phyloP scores from a whole-genome alignment of 805 yeast genomes.

The Candida vartiovaarae region DNA sequence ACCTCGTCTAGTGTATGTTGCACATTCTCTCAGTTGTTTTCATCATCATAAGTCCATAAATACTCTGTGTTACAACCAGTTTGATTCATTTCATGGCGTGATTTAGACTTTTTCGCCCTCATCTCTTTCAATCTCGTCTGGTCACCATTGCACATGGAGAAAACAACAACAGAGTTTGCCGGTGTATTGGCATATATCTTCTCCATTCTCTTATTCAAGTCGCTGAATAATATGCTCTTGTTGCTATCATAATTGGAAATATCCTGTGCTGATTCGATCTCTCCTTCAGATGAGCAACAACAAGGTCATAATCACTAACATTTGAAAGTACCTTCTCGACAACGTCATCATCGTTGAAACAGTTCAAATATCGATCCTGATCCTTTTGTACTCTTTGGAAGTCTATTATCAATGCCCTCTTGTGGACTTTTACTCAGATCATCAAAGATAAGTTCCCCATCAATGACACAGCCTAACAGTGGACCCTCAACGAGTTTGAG shows the following conservation, averaged over 20 bases:
- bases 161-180: slow-evolving; percentile 47
- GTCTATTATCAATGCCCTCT: slow-evolving; percentile 29
- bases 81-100: slow-evolving; percentile 36
- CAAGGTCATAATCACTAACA: slow-evolving; percentile 29
- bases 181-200: slow-evolving; percentile 49
- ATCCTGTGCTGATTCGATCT: slow-evolving; percentile 27
- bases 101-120: slow-evolving; percentile 35
- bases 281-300: slow-evolving; percentile 51
- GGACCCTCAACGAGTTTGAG: slow-evolving; percentile 62
- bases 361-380: slow-evolving; percentile 30
- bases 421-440: slow-evolving; percentile 28
- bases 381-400: slow-evolving; percentile 22
- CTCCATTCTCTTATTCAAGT: slow-evolving; percentile 38
- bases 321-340: slow-evolving; percentile 31
- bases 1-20: slow-evolving; percentile 52
- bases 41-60: slow-evolving; percentile 48
- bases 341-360: slow-evolving; percentile 54
- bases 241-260: slow-evolving; percentile 3
- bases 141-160: slow-evolving; percentile 60
- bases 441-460: slow-evolving; percentile 36
- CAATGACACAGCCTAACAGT: slow-evolving; percentile 48
- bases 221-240: slow-evolving; percentile 1
- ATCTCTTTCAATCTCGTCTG: slow-evolving; percentile 41
- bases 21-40: slow-evolving; percentile 38
- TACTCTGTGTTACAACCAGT: slow-evolving; percentile 32